phyloP scores from a whole-genome alignment of 1,284 basidiomycete species.

The Ustilago sp. region DNA sequence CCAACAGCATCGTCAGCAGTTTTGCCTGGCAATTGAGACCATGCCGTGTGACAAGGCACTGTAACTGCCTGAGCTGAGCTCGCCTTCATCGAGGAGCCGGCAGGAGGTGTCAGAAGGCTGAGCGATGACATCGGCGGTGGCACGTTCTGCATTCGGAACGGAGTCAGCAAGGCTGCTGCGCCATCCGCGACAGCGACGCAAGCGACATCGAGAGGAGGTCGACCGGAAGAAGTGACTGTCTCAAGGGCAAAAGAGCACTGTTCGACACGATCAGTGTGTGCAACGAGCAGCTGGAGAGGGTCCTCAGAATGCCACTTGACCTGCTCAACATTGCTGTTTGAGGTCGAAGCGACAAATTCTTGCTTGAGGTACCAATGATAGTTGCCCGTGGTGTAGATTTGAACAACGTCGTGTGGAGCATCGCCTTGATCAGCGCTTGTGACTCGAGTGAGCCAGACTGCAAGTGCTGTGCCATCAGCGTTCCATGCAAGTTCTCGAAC shows the following conservation, averaged over 20 bases:
- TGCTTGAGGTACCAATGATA: constrained; percentile 83
- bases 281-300: constrained; percentile 77
- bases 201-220: constrained; percentile 82
- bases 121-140: constrained; percentile 94
- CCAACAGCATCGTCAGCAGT: constrained; percentile 70
- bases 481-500: constrained; percentile 88
- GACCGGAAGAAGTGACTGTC: constrained; percentile 76
- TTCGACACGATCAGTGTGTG: constrained; percentile 74
- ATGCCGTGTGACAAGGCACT: constrained; percentile 71
- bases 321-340: constrained; percentile 68
- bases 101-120: constrained; percentile 72
- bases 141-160: constrained; percentile 91
- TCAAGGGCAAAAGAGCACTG: constrained; percentile 80
- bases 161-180: constrained; percentile 83
- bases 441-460: constrained; percentile 78
- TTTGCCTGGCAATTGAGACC: constrained; percentile 75
- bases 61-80: constrained; percentile 22
- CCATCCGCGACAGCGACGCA: constrained; percentile 93
- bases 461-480: constrained; percentile 85
- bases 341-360: constrained; percentile 40
- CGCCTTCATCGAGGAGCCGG: constrained; percentile 17
- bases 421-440: constrained; percentile 3
- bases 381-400: constrained; percentile 94
- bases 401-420: constrained; percentile 72
- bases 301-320: constrained; percentile 91